Evolutionary conservation across 768 basidiomycete species (phyloP).

Genomic region (Amanita brunnescens): DNA sequence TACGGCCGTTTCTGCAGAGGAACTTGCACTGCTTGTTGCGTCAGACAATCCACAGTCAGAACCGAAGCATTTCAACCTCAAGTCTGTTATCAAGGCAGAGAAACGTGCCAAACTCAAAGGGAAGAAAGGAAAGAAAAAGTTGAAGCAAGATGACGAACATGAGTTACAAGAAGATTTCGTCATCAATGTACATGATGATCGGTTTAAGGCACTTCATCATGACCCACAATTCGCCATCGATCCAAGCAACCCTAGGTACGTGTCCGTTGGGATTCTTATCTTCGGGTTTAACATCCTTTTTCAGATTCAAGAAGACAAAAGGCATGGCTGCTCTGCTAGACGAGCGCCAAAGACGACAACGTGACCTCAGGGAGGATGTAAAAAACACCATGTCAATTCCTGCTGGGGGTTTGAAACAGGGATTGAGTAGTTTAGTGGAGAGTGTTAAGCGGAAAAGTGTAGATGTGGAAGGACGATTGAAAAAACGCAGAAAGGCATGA

Average conservation of each 20-base stretch:
- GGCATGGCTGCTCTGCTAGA: conserved; percentile 78
- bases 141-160: conserved; percentile 40
- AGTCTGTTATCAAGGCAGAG: conserved; percentile 80
- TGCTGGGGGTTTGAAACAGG: conserved; percentile 16
- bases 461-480: conserved; percentile 17
- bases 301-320: conserved; percentile 88
- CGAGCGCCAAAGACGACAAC: conserved; percentile 69
- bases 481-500: conserved; percentile 34
- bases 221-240: conserved; percentile 93
- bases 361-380: conserved; percentile 19
- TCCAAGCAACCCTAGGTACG: conserved; percentile 90
- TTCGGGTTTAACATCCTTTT: conserved; percentile 7
- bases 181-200: conserved; percentile 78
- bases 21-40: conserved; percentile 54
- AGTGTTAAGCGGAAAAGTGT: conserved; percentile 79
- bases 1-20: conserved; percentile 32
- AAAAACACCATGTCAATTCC: conserved; percentile 10
- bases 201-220: conserved; percentile 84
- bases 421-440: conserved; percentile 64
- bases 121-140: conserved; percentile 34
- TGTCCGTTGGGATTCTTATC: no score
- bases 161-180: conserved; percentile 77
- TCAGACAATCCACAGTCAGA: conserved; percentile 46
- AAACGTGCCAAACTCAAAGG: conserved; percentile 29
- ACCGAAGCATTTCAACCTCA: conserved; percentile 83